Percentiles rank a stretch among this genome's conserved stretches.
Evolutionary conservation across 2,329 filamentous ascomycete species (phyloP).

Genomic region (Aspergillus neoniger): DNA sequence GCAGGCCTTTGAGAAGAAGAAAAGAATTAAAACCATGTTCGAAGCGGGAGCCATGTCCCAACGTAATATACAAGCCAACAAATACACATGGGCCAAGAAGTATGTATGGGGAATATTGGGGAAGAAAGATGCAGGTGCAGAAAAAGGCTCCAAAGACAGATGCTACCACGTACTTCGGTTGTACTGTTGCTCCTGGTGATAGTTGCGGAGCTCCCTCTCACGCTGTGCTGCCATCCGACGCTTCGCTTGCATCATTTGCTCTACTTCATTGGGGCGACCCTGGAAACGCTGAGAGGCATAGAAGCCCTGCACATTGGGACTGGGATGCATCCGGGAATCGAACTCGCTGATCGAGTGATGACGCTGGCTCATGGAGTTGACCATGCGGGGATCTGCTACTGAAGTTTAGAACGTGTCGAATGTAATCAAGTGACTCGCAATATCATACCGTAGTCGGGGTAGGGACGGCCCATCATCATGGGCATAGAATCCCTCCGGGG

Average conservation of each 20-base stretch:
- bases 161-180: conserved; percentile 79
- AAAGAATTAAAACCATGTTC: conserved; percentile 46
- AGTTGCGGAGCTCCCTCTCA: conserved; percentile 98
- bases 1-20: conserved; percentile 55
- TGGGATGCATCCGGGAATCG: conserved; percentile 72
- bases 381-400: conserved; percentile 68
- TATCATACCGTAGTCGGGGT: conserved; percentile 62
- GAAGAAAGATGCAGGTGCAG: conserved; percentile 28
- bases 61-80: conserved; percentile 48
- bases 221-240: conserved; percentile 98
- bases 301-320: conserved; percentile 84
- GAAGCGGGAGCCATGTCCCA: conserved; percentile 31
- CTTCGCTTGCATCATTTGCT: conserved; percentile 99
- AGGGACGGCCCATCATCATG: conserved; percentile 60
- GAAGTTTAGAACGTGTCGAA: conserved; percentile 29
- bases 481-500: conserved; percentile 79
- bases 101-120: conserved; percentile 40
- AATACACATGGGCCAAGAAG: conserved; percentile 43
- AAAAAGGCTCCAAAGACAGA: conserved; percentile 33
- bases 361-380: conserved; percentile 64
- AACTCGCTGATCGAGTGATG: conserved; percentile 85
- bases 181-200: conserved; percentile 99
- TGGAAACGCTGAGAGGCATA: conserved; percentile 93
- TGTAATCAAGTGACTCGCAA: conserved; percentile 23
- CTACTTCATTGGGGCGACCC: conserved; percentile 83